Evolutionary conservation across 2,329 filamentous ascomycete genomes (phyloP).

Genomic region (Epichloe festucae): DNA sequence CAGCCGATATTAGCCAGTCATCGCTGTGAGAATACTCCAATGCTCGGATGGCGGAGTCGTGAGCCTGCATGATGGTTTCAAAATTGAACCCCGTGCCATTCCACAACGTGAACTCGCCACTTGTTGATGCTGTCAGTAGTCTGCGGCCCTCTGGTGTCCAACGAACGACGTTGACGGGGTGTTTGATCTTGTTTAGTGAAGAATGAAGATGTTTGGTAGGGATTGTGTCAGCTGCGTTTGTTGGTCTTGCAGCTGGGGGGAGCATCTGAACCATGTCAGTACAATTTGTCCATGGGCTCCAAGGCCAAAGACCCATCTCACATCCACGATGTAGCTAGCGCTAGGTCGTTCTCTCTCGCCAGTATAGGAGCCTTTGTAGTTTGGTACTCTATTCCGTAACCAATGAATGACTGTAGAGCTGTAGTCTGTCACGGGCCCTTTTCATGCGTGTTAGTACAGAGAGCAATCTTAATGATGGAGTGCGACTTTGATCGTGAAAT

Average conservation of each 20-base stretch:
- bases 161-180: constrained; percentile 89
- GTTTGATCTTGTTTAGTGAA: constrained; percentile 96
- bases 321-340: constrained; percentile 80
- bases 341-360: constrained; percentile 77
- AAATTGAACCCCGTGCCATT: constrained; percentile 99
- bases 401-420: constrained; percentile 81
- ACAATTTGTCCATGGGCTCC: background rate
- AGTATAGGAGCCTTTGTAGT: constrained; percentile 56
- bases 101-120: constrained; percentile 96
- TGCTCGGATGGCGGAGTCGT: constrained; percentile 75
- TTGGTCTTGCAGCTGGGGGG: constrained; percentile 63
- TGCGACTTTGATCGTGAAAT: no score
- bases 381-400: constrained; percentile 62
- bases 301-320: constrained; percentile 20
- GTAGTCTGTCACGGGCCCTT: constrained; percentile 88
- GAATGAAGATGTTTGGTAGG: constrained; percentile 94
- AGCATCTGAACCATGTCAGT: constrained; percentile 51
- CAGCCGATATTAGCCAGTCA: constrained; percentile 92
- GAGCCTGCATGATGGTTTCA: constrained; percentile 97
- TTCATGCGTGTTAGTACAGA: constrained; percentile 8
- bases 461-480: background rate
- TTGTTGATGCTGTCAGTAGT: constrained; percentile 84
- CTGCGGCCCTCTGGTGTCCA: constrained; percentile 95
- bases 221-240: constrained; percentile 70
- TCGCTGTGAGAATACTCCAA: constrained; percentile 86